These are phyloP conservation scores for Arxiozyma slooffiae DNA, from an alignment of 1,139 yeast species.

Conservation along the genomic window DNA sequence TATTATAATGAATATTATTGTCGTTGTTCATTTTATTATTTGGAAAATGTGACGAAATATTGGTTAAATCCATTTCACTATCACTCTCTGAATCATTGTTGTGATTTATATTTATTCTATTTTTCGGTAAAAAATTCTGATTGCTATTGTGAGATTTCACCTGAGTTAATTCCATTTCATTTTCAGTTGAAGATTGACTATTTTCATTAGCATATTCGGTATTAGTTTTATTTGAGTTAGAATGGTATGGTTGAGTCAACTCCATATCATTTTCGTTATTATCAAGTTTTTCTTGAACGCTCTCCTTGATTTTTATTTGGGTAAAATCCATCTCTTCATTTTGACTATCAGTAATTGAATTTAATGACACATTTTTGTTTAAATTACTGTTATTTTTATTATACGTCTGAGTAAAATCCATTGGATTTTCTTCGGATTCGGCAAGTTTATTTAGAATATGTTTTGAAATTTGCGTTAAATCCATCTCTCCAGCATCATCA, in stretches of 20 bases:
- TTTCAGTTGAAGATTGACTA: neutral
- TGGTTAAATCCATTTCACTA: slow-evolving; percentile 5
- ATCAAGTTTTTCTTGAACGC: neutral
- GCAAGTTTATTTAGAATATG: neutral
- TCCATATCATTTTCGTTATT: slow-evolving; percentile 3
- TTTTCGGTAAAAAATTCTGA: too few species aligned
- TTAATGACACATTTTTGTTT: neutral
- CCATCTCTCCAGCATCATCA: neutral
- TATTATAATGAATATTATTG: neutral
- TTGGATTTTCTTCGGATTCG: neutral
- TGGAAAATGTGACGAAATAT: neutral
- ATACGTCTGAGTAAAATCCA: neutral
- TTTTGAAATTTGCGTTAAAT: neutral
- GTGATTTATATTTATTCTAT: too few species aligned
- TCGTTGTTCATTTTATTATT: too few species aligned
- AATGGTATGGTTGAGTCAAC: slow-evolving; percentile 5
- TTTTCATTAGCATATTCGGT: neutral
- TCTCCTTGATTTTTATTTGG: neutral
- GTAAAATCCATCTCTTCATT: slow-evolving; percentile 6
- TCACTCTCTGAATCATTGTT: neutral
- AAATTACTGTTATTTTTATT: neutral
- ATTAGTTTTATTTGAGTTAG: neutral
- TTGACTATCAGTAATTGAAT: neutral
- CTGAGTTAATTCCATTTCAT: slow-evolving; percentile 1
- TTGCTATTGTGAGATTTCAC: neutral